Evolutionary conservation across 2,329 filamentous ascomycete genomes (phyloP).

Genomic region (Hypoxylon sp.): DNA sequence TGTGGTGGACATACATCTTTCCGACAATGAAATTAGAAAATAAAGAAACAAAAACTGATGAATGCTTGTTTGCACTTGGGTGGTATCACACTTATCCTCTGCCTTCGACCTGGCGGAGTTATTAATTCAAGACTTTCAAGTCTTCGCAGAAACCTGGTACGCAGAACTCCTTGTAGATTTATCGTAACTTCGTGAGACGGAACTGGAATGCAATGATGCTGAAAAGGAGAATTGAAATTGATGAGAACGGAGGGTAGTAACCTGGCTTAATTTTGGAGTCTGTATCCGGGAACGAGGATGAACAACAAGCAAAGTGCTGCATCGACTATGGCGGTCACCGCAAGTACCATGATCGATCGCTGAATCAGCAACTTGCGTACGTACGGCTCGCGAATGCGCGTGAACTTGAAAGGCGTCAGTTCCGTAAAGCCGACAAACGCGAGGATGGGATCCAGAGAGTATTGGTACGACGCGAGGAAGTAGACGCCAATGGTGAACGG

Average conservation of each 20-base stretch:
- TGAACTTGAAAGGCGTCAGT: constrained; percentile 95
- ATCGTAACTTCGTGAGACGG: constrained; percentile 46
- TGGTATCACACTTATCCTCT: constrained; percentile 39
- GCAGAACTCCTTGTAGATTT: constrained; percentile 38
- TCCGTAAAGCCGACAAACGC: constrained; percentile 92
- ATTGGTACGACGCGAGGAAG: constrained; percentile 90
- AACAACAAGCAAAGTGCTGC: constrained; percentile 89
- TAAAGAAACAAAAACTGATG: constrained; percentile 20
- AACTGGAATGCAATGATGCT: constrained; percentile 10
- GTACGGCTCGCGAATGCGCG: constrained; percentile 88
- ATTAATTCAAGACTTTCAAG: constrained; percentile 32
- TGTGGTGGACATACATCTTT: constrained; percentile 7
- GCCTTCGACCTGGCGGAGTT: constrained; percentile 23
- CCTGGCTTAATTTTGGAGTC: constrained; percentile 63
- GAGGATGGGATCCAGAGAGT: constrained; percentile 91
- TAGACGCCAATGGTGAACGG: constrained; percentile 95
- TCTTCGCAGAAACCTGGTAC: constrained; percentile 20
- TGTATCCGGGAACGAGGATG: constrained; percentile 92
- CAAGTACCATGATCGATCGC: constrained; percentile 83
- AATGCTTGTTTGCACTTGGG: constrained; percentile 32
- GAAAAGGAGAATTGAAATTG: constrained; percentile 3
- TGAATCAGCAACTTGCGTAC: constrained; percentile 87
- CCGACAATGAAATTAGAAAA: constrained; percentile 17
- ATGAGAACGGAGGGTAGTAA: neutral
- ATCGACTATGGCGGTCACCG: constrained; percentile 80